Evolutionary conservation across 441 rosid genomes (phyloP).

Genomic region (Euphorbia neoarborescens): DNA sequence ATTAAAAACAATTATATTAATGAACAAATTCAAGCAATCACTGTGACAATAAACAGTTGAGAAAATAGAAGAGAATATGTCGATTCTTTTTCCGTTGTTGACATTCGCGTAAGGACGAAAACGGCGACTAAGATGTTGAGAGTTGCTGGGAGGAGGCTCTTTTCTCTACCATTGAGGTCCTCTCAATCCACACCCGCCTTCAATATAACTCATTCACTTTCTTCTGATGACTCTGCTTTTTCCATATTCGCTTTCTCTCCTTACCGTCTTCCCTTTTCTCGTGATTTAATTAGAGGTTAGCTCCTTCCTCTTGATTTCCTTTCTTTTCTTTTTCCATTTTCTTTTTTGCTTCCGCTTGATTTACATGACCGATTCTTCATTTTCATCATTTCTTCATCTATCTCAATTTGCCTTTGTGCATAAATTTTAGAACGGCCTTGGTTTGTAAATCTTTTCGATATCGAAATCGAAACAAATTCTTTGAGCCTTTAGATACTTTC

Average conservation of each 20-base stretch:
- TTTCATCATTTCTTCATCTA: neutral
- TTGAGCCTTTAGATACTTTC: neutral
- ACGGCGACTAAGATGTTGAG: conserved; percentile 51
- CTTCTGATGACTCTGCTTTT: conserved; percentile 17
- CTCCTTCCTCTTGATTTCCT: neutral
- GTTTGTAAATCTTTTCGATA: too few relatives aligned
- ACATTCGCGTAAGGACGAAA: neutral
- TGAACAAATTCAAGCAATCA: too few relatives aligned
- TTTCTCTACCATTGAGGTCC: conserved; percentile 38
- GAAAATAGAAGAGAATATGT: neutral
- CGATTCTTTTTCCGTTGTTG: neutral
- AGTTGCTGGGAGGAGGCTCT: conserved; percentile 66
- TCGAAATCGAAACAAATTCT: neutral
- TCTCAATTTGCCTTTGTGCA: neutral
- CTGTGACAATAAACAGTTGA: too few relatives aligned
- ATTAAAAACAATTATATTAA: too few relatives aligned
- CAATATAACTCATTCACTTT: conserved; percentile 26
- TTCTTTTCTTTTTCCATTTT: neutral
- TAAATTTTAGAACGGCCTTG: too few relatives aligned
- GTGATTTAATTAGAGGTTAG: conserved; percentile 39
- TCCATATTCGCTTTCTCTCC: conserved; percentile 26
- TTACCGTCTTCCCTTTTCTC: conserved; percentile 17
- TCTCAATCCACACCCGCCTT: conserved; percentile 32
- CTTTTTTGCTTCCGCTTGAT: neutral
- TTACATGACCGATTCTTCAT: neutral